Percentiles rank a stretch among this genome's conserved stretches.
Conservation (phyloP, 148 eudicot genomes). For the Camellia sinensis region DNA sequence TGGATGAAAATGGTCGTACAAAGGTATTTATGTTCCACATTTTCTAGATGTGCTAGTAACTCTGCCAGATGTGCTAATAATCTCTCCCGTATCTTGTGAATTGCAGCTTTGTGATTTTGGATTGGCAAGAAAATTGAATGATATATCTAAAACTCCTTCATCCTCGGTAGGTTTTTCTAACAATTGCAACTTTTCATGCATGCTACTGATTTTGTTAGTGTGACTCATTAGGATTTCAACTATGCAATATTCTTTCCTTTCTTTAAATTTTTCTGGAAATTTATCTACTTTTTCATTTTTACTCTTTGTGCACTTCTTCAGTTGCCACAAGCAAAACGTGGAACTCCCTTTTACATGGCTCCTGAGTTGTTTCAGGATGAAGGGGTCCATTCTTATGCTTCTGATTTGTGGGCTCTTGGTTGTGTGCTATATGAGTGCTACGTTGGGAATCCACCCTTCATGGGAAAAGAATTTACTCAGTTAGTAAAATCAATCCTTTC, state of each 20-base stretch:
- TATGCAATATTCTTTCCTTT: conserved; percentile 1
- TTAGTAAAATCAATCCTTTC: conserved; percentile 80
- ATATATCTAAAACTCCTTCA: conserved; percentile 69
- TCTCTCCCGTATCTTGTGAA: conserved; percentile 13
- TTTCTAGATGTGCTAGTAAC: background rate
- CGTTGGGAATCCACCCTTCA: conserved; percentile 85
- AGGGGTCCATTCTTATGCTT: conserved; percentile 94
- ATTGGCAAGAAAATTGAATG: conserved; percentile 81
- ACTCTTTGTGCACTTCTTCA: conserved; percentile 30
- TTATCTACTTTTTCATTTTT: conserved; percentile 14
- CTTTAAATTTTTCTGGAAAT: background rate
- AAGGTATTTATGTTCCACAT: conserved; percentile 42
- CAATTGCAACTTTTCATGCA: conserved; percentile 4
- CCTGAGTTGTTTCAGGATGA: conserved; percentile 98
- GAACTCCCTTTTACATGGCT: conserved; percentile 98
- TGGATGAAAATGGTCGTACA: conserved; percentile 91
- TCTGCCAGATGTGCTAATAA: background rate
- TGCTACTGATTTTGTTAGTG: background rate
- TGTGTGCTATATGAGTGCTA: conserved; percentile 95
- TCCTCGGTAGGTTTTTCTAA: conserved; percentile 48
- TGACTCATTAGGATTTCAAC: background rate
- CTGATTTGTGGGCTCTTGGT: conserved; percentile 98
- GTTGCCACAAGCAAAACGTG: conserved; percentile 96
- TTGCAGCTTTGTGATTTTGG: conserved; percentile 95
- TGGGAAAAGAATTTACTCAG: conserved; percentile 78